These are phyloP conservation scores for Xylaria arbuscula DNA, from an alignment of 2,329 filamentous ascomycete genomes.

Conservation along the genomic window DNA sequence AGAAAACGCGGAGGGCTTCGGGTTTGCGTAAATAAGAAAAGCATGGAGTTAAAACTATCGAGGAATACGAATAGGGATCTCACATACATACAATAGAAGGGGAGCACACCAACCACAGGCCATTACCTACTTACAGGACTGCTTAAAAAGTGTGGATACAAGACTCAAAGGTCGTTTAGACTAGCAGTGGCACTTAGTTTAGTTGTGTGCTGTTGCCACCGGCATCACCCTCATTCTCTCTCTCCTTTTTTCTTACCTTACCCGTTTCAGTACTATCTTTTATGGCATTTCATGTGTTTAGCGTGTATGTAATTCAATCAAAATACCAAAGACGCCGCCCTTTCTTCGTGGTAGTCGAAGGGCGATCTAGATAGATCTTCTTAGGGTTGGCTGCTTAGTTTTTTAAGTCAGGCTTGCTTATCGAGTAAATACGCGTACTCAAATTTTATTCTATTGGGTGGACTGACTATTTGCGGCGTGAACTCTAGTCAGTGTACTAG, in stretches of 20 bases:
- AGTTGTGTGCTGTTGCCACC: neutral
- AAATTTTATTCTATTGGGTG: too few relatives aligned
- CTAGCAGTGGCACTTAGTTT: neutral
- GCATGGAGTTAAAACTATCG: neutral
- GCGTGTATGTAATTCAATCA: neutral
- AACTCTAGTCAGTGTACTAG: too few relatives aligned
- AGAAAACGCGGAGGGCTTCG: constrained; percentile 90
- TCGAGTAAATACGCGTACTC: too few relatives aligned
- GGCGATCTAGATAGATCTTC: too few relatives aligned
- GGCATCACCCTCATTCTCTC: neutral
- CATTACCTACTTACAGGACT: too few relatives aligned
- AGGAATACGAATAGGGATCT: constrained; percentile 9
- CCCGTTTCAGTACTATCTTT: too few relatives aligned
- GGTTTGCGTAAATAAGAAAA: constrained; percentile 68
- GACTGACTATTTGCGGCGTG: too few relatives aligned
- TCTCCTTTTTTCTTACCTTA: neutral
- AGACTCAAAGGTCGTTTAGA: constrained; percentile 1
- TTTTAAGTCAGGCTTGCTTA: too few relatives aligned
- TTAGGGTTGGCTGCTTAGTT: too few relatives aligned
- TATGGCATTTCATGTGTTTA: constrained; percentile 4
- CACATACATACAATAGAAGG: constrained; percentile 21
- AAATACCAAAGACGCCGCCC: too few relatives aligned
- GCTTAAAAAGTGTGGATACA: neutral
- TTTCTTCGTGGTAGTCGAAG: too few relatives aligned
- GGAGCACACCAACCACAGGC: neutral